Percentiles rank a stretch among this genome's conserved stretches.
Evolutionary conservation across 305 asterid genomes (phyloP).

Genomic region (Fraxinus greggii): DNA sequence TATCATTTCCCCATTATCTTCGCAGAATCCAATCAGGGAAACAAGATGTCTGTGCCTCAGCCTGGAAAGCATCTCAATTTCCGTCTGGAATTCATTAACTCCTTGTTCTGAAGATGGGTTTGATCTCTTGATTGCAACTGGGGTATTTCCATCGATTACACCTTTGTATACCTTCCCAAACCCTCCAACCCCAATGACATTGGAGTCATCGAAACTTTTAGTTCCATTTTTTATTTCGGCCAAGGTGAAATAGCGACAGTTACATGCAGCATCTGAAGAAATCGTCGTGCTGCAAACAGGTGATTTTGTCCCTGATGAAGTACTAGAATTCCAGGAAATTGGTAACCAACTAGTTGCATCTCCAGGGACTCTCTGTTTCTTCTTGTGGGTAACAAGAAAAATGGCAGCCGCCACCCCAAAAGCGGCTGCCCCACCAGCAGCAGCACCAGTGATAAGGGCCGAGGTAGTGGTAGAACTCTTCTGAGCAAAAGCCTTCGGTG

Average conservation of each 20-base stretch:
- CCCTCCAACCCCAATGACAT: conserved; percentile 88
- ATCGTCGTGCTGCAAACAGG: conserved; percentile 41
- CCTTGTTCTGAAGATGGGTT: conserved; percentile 95
- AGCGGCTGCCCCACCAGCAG: conserved; percentile 79
- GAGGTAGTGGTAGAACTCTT: conserved; percentile 19
- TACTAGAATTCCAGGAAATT: conserved; percentile 53
- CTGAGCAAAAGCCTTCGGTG: conserved; percentile 23
- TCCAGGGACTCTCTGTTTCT: conserved; percentile 41
- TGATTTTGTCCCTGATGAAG: conserved; percentile 43
- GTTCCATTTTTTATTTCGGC: conserved; percentile 65
- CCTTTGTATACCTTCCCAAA: conserved; percentile 92
- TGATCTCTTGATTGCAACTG: conserved; percentile 83
- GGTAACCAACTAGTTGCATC: conserved; percentile 68
- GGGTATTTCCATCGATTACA: conserved; percentile 48
- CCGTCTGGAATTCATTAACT: conserved; percentile 80
- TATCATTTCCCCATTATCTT: conserved; percentile 81
- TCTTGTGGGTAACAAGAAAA: conserved; percentile 40
- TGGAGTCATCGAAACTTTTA: conserved; percentile 72
- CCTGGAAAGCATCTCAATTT: conserved; percentile 79
- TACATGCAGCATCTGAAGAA: conserved; percentile 71
- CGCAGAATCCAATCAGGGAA: conserved; percentile 85
- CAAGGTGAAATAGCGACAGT: conserved; percentile 71
- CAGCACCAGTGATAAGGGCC: conserved; percentile 58
- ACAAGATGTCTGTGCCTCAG: conserved; percentile 80
- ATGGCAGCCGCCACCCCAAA: conserved; percentile 64